These are phyloP conservation scores for Talaromyces sp. DNA, from an alignment of 2,329 filamentous ascomycete genomes.

Conservation along the genomic window DNA sequence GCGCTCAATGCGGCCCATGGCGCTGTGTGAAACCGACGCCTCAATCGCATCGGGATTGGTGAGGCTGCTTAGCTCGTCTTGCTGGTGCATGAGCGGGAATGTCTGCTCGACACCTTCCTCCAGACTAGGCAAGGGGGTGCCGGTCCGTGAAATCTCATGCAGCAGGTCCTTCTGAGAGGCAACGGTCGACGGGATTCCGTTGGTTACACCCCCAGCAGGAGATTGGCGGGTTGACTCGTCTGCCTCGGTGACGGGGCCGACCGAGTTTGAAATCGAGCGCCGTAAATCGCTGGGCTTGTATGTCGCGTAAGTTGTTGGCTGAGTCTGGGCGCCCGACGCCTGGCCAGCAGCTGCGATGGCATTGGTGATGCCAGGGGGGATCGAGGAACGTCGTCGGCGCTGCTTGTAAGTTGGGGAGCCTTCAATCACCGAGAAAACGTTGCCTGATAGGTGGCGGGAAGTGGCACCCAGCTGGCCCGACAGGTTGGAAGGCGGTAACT, in stretches of 20 bases:
- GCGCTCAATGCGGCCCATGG: constrained; percentile 53
- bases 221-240: constrained; percentile 76
- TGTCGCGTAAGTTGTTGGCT: constrained; percentile 49
- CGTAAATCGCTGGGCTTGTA: constrained; percentile 87
- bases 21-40: constrained; percentile 51
- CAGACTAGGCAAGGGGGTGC: constrained; percentile 79
- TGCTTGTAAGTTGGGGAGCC: constrained; percentile 99
- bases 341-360: constrained; percentile 55
- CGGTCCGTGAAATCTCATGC: constrained; percentile 75
- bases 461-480: constrained; percentile 73
- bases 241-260: constrained; percentile 72
- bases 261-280: constrained; percentile 82
- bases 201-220: constrained; percentile 63
- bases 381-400: constrained; percentile 84
- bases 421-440: constrained; percentile 93
- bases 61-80: constrained; percentile 60
- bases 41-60: constrained; percentile 57
- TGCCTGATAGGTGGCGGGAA: constrained; percentile 61
- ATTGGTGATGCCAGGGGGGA: constrained; percentile 72
- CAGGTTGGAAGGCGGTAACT: constrained; percentile 80
- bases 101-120: constrained; percentile 75
- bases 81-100: constrained; percentile 50
- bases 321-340: constrained; percentile 29
- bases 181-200: constrained; percentile 63
- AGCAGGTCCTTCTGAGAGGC: constrained; percentile 74